Evolutionary conservation across 306 rosid genomes (phyloP).

Genomic region (Acacia crassicarpa): DNA sequence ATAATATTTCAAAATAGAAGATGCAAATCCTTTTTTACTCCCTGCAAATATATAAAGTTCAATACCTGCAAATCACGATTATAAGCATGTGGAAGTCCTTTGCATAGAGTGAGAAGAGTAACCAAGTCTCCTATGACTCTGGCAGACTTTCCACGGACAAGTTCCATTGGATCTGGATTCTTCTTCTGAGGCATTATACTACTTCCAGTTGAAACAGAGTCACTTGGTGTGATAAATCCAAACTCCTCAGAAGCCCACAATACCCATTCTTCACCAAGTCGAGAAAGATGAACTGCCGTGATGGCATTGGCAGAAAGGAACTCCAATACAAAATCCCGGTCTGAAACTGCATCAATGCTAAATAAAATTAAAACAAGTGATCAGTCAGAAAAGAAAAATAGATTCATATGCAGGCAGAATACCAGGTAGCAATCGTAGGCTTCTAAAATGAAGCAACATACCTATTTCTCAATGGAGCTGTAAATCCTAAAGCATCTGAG

Average conservation of each 20-base stretch:
- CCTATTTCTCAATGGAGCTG: constrained; percentile 96
- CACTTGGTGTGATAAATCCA: constrained; percentile 91
- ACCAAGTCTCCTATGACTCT: constrained; percentile 88
- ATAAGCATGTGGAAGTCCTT: constrained; percentile 97
- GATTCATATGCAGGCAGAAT: constrained; percentile 14
- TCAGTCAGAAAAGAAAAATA: constrained; percentile 11
- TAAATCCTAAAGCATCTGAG: constrained; percentile 73
- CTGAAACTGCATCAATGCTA: constrained; percentile 98
- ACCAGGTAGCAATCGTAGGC: neutral
- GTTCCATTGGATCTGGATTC: constrained; percentile 99
- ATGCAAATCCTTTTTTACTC: neutral
- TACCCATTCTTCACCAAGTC: constrained; percentile 99
- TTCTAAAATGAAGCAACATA: constrained; percentile 31
- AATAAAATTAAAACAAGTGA: constrained; percentile 25
- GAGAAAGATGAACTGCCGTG: constrained; percentile 89
- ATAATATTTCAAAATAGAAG: neutral
- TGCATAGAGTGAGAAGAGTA: constrained; percentile 88
- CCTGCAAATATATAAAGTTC: neutral
- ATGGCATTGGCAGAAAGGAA: constrained; percentile 88
- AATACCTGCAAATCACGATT: constrained; percentile 96
- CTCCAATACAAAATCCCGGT: constrained; percentile 87
- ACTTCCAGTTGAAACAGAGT: constrained; percentile 93
- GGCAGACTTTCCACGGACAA: constrained; percentile 96
- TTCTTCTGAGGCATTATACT: constrained; percentile 99
- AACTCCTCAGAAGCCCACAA: constrained; percentile 98